Conservation (phyloP, 176 grass and related monocot genomes). For the Ensete ventricosum region DNA sequence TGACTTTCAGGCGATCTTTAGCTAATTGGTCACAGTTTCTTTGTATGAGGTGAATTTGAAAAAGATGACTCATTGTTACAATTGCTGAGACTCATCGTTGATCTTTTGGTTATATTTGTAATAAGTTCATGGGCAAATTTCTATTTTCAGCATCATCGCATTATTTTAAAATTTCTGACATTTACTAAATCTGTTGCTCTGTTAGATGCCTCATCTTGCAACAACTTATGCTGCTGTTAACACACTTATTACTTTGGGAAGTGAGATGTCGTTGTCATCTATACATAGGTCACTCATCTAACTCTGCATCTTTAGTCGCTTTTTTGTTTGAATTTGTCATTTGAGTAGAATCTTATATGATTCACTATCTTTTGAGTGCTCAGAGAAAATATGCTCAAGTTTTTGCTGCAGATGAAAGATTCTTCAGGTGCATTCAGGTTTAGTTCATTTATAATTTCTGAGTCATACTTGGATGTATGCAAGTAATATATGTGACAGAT, state of each 20-base stretch:
- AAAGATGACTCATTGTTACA: too few relatives aligned
- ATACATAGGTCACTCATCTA: conserved; percentile 67
- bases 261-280: conserved; percentile 66
- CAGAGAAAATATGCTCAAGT: conserved; percentile 63
- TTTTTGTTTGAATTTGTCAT: conserved; percentile 7
- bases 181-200: conserved; percentile 12
- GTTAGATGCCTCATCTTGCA: conserved; percentile 87
- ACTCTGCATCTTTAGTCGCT: conserved; percentile 7
- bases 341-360: conserved; percentile 10
- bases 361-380: conserved; percentile 24
- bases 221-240: conserved; percentile 97
- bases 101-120: neutral
- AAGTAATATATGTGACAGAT: too few relatives aligned
- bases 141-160: neutral
- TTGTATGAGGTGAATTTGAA: too few relatives aligned
- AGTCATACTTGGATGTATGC: conserved; percentile 4
- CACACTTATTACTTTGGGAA: conserved; percentile 71
- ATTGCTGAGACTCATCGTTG: neutral
- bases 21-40: too few relatives aligned
- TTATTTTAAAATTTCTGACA: neutral
- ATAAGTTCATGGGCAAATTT: neutral
- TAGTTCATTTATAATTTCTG: neutral
- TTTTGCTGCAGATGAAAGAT: conserved; percentile 82
- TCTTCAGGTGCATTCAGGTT: conserved; percentile 82
- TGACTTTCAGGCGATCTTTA: too few relatives aligned